Conservation (phyloP, 495 filamentous ascomycete genomes). For the Penicillium canescens region DNA sequence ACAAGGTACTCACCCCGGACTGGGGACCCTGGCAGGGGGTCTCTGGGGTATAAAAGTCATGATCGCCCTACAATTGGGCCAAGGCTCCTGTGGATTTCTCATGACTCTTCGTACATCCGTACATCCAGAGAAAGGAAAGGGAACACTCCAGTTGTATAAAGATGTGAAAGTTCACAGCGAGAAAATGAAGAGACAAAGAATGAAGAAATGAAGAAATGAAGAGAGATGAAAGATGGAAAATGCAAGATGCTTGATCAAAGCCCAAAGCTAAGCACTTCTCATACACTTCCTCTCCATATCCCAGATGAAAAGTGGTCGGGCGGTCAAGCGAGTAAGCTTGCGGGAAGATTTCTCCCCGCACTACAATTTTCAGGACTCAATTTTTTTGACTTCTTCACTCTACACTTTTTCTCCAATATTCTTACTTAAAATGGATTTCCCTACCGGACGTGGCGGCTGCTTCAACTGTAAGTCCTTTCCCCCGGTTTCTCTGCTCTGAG, state of each 20-base stretch:
- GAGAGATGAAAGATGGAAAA: too few species aligned
- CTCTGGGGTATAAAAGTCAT: constrained; percentile 10
- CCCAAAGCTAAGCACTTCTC: background rate
- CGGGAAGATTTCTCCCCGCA: constrained; percentile 40
- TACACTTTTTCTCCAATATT: constrained; percentile 12
- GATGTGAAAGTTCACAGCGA: too few species aligned
- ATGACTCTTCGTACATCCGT: background rate
- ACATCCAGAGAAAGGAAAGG: too few species aligned
- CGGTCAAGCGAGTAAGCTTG: constrained; percentile 13
- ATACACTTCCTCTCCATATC: too few species aligned
- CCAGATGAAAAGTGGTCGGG: background rate
- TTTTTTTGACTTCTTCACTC: constrained; percentile 25
- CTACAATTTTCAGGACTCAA: constrained; percentile 27
- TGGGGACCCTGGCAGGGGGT: constrained; percentile 26
- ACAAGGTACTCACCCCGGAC: constrained; percentile 28
- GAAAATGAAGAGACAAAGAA: too few species aligned
- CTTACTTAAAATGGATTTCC: constrained; percentile 47
- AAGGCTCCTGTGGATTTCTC: too few species aligned
- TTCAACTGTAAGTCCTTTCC: constrained; percentile 72
- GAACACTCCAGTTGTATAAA: too few species aligned
- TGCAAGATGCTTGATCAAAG: background rate
- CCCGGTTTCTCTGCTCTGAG: constrained; percentile 2
- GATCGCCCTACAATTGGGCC: background rate
- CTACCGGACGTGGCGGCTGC: constrained; percentile 62
- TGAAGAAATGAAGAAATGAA: too few species aligned